Base-by-base conservation (phyloP, 2,329 filamentous ascomycete genomes). In the Endocalyx cinctus region DNA sequence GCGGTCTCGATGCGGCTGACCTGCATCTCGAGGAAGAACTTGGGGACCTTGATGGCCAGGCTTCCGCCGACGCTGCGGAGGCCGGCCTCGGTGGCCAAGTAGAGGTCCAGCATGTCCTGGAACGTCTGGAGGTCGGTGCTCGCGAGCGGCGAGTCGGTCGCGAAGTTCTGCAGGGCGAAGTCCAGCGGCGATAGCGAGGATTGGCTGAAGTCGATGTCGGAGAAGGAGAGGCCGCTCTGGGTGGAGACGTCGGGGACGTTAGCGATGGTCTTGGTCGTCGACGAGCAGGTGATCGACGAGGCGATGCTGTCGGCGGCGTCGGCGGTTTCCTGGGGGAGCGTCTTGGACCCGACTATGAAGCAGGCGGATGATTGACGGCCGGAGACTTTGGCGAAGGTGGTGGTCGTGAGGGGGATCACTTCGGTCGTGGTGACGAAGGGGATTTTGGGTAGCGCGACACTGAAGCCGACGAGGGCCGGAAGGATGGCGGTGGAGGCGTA, bases 1-100 rank as follows among this genome's bases (percentile, higher is more conserved):
- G 76, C 76, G 0, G 73, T 75, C 55, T 74, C 63, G 43, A 79
- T 78, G 15, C 75, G 62, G 25, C 69, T 67, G 20, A 79, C 65
- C 56, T 80, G 76, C 52, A 77, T 72, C 38, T 68, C 59, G 26
- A 79, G 52, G 53, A 79, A 79, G 67, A 80, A 80, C 56, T 79
- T 79, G 41, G 76, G 76, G 5, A 73, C 70, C 56, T 79, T 79
- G 57, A 79, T 71, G 2, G 63, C 69, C 13, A 79, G 57, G 35
- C 49, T 64, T 3, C 74, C 75, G 8, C 64, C 69, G 6, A 67
- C 66, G 15, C 68, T 72, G 14, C 75, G 62, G 30, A 80, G 60
- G 2, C 72, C 76, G 2, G 71, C 74, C 54, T 79, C 76, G 5
- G 76, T 79, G 0, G 76, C 75, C 4, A 72, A 56, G 47, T 80